Percentiles rank a stretch among this genome's conserved stretches.
These are phyloP conservation scores for Umbilicus rupestris DNA, from an alignment of 164 flowering plant species.

Conservation along the genomic window DNA sequence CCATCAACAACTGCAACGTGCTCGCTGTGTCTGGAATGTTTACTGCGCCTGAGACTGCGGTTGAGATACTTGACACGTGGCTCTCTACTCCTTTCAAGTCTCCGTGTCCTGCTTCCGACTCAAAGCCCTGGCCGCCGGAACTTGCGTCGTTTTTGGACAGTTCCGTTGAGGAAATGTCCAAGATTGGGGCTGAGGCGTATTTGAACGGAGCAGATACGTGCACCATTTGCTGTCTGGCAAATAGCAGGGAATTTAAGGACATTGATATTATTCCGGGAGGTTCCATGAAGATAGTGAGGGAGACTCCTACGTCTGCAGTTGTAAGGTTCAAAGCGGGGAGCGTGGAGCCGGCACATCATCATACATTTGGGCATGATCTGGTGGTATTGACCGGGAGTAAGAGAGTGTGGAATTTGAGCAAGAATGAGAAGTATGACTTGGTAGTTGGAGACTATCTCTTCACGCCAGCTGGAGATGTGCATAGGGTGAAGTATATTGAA, in stretches of 20 bases:
- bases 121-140: constrained; percentile 57
- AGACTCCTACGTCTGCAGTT: constrained; percentile 79
- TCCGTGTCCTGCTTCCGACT: constrained; percentile 72
- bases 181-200: not conserved
- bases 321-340: constrained; percentile 79
- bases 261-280: constrained; percentile 79
- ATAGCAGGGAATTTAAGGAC: constrained; percentile 38
- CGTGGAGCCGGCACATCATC: constrained; percentile 93
- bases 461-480: constrained; percentile 84
- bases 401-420: constrained; percentile 81
- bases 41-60: constrained; percentile 48
- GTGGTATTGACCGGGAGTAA: constrained; percentile 75
- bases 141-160: constrained; percentile 41
- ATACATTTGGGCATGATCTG: constrained; percentile 84
- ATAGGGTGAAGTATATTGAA: constrained; percentile 71
- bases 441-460: constrained; percentile 68
- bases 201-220: constrained; percentile 21
- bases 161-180: constrained; percentile 35
- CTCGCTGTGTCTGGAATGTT: constrained; percentile 75
- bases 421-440: constrained; percentile 48
- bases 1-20: constrained; percentile 88
- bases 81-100: constrained; percentile 77
- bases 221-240: constrained; percentile 47
- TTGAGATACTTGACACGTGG: constrained; percentile 55
- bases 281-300: constrained; percentile 73